These are phyloP conservation scores for Malassezia nana DNA, from an alignment of 1,284 basidiomycete species.

Conservation along the genomic window DNA sequence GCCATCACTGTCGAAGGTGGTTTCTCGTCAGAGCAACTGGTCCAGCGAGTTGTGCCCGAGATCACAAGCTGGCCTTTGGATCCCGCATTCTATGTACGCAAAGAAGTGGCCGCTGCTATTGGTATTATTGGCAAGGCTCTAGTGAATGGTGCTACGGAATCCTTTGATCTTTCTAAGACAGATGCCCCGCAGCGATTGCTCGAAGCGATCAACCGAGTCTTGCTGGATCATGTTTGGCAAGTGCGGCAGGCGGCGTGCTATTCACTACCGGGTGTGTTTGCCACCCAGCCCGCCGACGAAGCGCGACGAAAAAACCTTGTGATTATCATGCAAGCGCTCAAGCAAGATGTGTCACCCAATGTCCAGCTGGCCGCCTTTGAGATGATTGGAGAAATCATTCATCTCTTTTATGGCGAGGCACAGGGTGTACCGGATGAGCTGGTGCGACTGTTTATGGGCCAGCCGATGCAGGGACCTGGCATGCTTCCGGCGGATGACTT, in stretches of 20 bases:
- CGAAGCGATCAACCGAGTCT: slow-evolving; percentile 64
- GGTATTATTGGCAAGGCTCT: slow-evolving; percentile 78
- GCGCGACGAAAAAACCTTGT: slow-evolving; percentile 31
- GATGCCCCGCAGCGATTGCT: slow-evolving; percentile 45
- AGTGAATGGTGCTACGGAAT: slow-evolving; percentile 51
- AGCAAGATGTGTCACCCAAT: slow-evolving; percentile 59
- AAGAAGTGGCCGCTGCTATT: slow-evolving; percentile 80
- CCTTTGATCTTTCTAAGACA: slow-evolving; percentile 51
- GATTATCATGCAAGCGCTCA: slow-evolving; percentile 51
- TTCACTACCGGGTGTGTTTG: slow-evolving; percentile 67
- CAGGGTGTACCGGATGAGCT: slow-evolving; percentile 61
- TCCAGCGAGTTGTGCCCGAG: slow-evolving; percentile 66
- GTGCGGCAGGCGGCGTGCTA: slow-evolving; percentile 83
- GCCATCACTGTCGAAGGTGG: slow-evolving; percentile 56
- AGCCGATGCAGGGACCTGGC: slow-evolving; percentile 33
- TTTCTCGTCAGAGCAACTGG: slow-evolving; percentile 55
- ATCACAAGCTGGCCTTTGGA: slow-evolving; percentile 70
- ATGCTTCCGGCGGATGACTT: background rate
- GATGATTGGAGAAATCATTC: slow-evolving; percentile 79
- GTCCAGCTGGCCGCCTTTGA: slow-evolving; percentile 78
- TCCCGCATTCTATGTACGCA: slow-evolving; percentile 69
- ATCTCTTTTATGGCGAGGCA: slow-evolving; percentile 63
- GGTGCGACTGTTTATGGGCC: slow-evolving; percentile 64
- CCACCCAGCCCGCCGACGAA: slow-evolving; percentile 3
- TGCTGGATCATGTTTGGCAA: slow-evolving; percentile 65